Conservation (phyloP, 768 basidiomycete genomes). For the Amanita pallidorosea region DNA sequence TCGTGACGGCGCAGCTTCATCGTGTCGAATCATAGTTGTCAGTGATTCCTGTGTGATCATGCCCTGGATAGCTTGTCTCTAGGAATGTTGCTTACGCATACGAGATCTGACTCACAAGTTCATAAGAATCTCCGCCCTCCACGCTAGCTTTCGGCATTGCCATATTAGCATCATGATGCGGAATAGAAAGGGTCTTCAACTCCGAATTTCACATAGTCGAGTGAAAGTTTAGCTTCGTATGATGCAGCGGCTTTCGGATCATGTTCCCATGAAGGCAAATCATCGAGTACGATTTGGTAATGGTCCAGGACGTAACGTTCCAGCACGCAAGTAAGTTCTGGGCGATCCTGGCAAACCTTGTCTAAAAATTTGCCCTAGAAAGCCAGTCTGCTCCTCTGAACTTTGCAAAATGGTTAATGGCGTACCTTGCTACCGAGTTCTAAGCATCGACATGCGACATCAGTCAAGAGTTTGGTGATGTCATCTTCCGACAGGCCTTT, state of each 20-base stretch:
- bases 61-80: conserved; percentile 31
- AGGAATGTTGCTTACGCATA: background rate
- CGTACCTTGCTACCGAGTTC: conserved; percentile 51
- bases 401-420: background rate
- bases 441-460: conserved; percentile 50
- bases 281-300: conserved; percentile 41
- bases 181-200: conserved; percentile 16
- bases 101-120: conserved; percentile 2
- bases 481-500: conserved; percentile 34
- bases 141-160: background rate
- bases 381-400: background rate
- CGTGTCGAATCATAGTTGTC: conserved; percentile 62
- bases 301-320: conserved; percentile 34
- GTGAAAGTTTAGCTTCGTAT: conserved; percentile 44
- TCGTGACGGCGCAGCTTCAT: conserved; percentile 52
- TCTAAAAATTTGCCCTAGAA: conserved; percentile 55
- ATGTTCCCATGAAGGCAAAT: conserved; percentile 46
- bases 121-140: background rate
- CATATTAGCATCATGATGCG: conserved; percentile 7
- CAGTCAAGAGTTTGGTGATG: conserved; percentile 37
- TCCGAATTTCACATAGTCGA: conserved; percentile 32
- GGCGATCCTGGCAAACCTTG: conserved; percentile 39
- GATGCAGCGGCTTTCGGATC: conserved; percentile 23
- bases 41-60: conserved; percentile 62
- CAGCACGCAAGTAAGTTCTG: conserved; percentile 30